Evolutionary conservation across 441 rosid species (phyloP).

Genomic region (Breynia disticha): DNA sequence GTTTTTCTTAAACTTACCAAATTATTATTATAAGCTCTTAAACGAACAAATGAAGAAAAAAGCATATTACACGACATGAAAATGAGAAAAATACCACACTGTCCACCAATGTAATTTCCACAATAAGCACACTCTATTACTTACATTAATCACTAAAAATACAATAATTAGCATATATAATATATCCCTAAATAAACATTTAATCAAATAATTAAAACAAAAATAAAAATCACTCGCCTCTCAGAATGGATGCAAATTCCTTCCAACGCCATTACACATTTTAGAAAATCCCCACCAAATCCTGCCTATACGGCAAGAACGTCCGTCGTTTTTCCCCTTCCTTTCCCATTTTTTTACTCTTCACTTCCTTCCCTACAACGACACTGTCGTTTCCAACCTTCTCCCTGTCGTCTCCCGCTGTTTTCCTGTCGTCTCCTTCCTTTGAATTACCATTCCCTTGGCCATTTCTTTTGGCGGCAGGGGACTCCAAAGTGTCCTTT

Average conservation of each 20-base stretch:
- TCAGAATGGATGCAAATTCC: conserved; percentile 46
- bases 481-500: conserved; percentile 29
- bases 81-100: too few species aligned
- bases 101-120: too few species aligned
- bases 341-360: conserved; percentile 6
- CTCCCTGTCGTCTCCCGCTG: not conserved
- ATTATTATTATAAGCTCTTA: too few species aligned
- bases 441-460: conserved; percentile 1
- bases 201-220: not conserved
- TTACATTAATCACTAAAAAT: too few species aligned
- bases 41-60: too few species aligned
- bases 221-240: not conserved
- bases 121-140: too few species aligned
- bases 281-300: conserved; percentile 36
- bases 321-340: conserved; percentile 36
- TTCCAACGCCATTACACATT: conserved; percentile 35
- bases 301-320: conserved; percentile 38
- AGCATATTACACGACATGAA: too few species aligned
- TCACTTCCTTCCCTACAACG: conserved; percentile 11
- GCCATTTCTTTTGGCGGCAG: conserved; percentile 19
- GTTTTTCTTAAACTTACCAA: too few species aligned
- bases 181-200: too few species aligned
- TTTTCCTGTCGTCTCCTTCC: not conserved
- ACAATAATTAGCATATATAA: too few species aligned
- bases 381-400: not conserved